A percentile compares a stretch with the other conserved stretches of the same genome.
Conservation (phyloP, 306 rosid species). For the Clitoria ternatea region DNA sequence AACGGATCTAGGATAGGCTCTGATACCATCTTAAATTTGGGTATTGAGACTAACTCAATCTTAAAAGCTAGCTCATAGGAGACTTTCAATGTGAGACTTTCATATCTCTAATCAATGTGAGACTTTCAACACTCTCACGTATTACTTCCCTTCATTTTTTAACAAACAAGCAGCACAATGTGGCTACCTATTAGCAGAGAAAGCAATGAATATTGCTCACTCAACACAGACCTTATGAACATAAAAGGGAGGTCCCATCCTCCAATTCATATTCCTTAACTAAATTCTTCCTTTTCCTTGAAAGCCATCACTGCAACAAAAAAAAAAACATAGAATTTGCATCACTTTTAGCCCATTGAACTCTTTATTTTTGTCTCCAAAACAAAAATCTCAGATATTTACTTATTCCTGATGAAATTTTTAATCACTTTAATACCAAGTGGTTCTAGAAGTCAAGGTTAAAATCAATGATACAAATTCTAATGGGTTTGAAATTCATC, state of each 20-base stretch:
- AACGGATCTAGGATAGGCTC: too few species aligned
- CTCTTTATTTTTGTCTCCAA: not conserved
- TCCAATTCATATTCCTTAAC: not conserved
- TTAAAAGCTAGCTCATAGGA: too few species aligned
- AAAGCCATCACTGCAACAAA: not conserved
- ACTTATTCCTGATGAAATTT: slow-evolving; percentile 8
- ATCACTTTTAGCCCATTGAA: not conserved
- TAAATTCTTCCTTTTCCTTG: not conserved
- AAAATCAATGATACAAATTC: slow-evolving; percentile 18
- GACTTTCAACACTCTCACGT: too few species aligned
- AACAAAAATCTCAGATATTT: not conserved
- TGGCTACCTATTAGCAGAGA: slow-evolving; percentile 15
- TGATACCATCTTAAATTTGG: too few species aligned
- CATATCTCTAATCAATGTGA: too few species aligned
- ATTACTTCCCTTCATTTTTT: slow-evolving; percentile 8
- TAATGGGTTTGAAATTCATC: slow-evolving; percentile 14
- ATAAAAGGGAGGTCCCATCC: not conserved
- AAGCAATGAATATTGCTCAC: slow-evolving; percentile 4
- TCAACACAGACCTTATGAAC: not conserved
- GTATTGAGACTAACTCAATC: too few species aligned
- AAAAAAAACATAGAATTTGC: not conserved
- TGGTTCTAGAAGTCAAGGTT: slow-evolving; percentile 15
- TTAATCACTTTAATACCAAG: not conserved
- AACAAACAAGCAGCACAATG: not conserved
- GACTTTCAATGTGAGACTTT: too few species aligned